Base-by-base conservation (phyloP, 768 basidiomycete species). In the Mycena indigotica region DNA sequence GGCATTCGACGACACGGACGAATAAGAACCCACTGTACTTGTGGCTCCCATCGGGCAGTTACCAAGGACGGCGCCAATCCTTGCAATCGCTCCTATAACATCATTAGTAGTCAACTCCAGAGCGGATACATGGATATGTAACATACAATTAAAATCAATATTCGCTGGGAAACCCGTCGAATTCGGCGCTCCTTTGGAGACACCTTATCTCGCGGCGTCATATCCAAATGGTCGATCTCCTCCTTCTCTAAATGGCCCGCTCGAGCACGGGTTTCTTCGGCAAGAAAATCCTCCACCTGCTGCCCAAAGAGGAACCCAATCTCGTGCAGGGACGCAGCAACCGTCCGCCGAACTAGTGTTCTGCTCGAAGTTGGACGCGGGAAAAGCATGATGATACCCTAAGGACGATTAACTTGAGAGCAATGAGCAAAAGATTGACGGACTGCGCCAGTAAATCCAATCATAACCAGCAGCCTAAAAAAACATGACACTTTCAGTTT, bases 311-410 rank as follows among this genome's bases (percentile, higher is more conserved):
- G 70, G 45, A 70, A 62, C 0, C 75, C 75, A 3, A 73, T 63
- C 55, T 78, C 75, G 1, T 53, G 66, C 17, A 73, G 62, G 2
- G 71, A 68, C 10, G 75, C 77, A 2, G 73, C 75, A 16, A 78
- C 68, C 0, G 78, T 77, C 48, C 71, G 69, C 38, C 79, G 73
- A 12, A 80, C 77, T 15, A 80, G 67, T 17, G 72, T 73, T 4
- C 78, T 74, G 19, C 76, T 70, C 0, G 79, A 80, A 10, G 71
- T 73, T 5, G 75, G 75, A n/a, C 69, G 72, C 3, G 79, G 79
- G 65, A 79, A 78, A 49, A 80, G 61, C 79, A 80, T 80, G 12
- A 77, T 72, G 28, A 80, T 72, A 51, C 75, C 76, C 76, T 77
- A 24, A n/a, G 30, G 10, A 13, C 26, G 19, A 19, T 10, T 23